Evolutionary conservation across 23 red algal species (phyloP), one percentile per base, ranked within the genome.

Genomic region (Gracilariopsis chorda): DNA sequence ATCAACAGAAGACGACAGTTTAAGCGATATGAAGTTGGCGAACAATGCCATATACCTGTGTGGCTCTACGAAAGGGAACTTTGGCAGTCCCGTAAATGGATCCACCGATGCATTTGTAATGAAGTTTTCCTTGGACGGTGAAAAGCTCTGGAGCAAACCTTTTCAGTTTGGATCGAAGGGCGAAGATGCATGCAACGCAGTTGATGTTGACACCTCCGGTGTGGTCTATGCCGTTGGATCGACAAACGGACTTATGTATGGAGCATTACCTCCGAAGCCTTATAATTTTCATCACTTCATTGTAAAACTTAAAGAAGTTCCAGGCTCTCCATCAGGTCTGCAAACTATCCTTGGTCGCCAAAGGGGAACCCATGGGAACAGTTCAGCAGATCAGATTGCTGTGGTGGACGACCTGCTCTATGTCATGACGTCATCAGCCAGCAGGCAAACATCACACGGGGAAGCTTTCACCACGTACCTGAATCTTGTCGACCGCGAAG

Each of bases 91-190:
- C 19, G 35, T 61, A 17, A 67, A 60, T n/a, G 88, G 88, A 40
- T 62, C 53, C 21, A 55, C 49, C n/a, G 88, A 91, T 46, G 77
- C 65, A 3, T 91, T 51, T 39, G 45, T 91, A 3, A 82, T 82
- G 77, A 91, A 91, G 46, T 82, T 82, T 53, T 49, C 77, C 7
- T 14, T 82, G 63, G 47, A 80, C 28, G 88, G 88, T 20, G 77
- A 80, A 60, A 82, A 58, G 77, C 33, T 49, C 13, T 91, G 88
- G 88, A 56, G 40, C 12, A 73, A 75, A 49, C 75, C 88, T 70
- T 65, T 82, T 42, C 88, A 91, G 77, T 91, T 91, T 72, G 88
- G 88, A 46, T 82, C 88, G 43, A 45, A 79, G 21, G 60, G 75
- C 8, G 60, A 64, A 19, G 88, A 91, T 82, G 17, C 48, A 25